These are phyloP conservation scores for Venturiaceae sp. DNA, from an alignment of 2,329 filamentous ascomycete species.

Conservation along the genomic window DNA sequence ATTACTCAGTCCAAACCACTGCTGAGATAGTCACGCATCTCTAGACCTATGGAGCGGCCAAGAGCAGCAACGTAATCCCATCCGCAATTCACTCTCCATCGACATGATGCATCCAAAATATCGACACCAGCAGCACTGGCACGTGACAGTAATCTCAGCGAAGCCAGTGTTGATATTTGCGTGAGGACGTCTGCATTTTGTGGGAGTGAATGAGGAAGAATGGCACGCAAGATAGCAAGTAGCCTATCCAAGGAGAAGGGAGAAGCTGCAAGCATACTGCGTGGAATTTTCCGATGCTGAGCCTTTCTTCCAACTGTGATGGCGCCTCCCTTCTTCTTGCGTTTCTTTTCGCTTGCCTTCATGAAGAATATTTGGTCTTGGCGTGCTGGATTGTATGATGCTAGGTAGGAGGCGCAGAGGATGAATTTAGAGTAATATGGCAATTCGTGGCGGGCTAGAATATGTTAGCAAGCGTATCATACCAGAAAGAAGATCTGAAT, in stretches of 20 bases:
- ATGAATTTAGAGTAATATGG: constrained; percentile 66
- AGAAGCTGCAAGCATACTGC: constrained; percentile 67
- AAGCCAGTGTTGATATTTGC: constrained; percentile 61
- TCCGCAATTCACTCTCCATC: constrained; percentile 69
- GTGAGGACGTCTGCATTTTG: constrained; percentile 39
- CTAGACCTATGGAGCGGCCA: constrained; percentile 65
- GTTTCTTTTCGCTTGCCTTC: constrained; percentile 48
- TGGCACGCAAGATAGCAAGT: constrained; percentile 65
- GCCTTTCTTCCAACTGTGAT: constrained; percentile 29
- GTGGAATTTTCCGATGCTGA: constrained; percentile 49
- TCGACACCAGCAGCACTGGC: constrained; percentile 53
- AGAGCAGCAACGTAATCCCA: constrained; percentile 67
- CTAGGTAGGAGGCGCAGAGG: constrained; percentile 68
- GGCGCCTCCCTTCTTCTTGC: constrained; percentile 40
- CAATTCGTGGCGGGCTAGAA: constrained; percentile 32
- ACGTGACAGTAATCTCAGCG: constrained; percentile 54
- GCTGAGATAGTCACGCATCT: constrained; percentile 66
- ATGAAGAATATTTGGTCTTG: constrained; percentile 69
- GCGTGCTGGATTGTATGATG: constrained; percentile 68
- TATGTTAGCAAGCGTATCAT: constrained; percentile 9
- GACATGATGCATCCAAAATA: constrained; percentile 56
- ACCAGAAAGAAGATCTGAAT: constrained; percentile 2
- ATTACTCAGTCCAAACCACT: neutral
- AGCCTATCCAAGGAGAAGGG: constrained; percentile 70
- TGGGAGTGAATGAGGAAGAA: constrained; percentile 39